Evolutionary conservation across 225 moss, liverwort and hornwort genomes (phyloP), one percentile per base, ranked within the genome.

Genomic region (Antitrichia curtipendula): DNA sequence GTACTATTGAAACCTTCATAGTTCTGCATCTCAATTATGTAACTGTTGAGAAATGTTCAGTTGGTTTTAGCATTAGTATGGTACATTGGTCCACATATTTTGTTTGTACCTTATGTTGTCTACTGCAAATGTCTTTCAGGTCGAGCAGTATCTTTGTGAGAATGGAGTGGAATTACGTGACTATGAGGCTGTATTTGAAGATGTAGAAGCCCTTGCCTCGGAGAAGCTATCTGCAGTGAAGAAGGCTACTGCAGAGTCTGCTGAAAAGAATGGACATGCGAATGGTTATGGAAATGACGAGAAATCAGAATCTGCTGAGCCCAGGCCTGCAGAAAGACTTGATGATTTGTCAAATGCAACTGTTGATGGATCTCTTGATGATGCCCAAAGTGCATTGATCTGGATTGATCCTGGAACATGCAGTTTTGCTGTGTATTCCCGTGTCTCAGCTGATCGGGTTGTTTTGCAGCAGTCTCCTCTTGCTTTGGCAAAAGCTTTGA

Each of bases 351-450:
- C 91, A 80, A 86, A 79, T 73, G 84, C 80, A 57, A 68, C 78
- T 52, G 79, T 60, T 56, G 80, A 78, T 81, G 89, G 83, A 66
- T 54, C 87, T 41, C 36, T 88, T 81, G 78, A 82, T 86, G 84
- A 56, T 83, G 84, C 78, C 25, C 86, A 82, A 74, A 83, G 78
- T 89, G 81, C 88, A 83, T 90, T 93, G 50, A 90, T 94, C 80
- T 96, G 96, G 96, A 86, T 96, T 72, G 96, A 96, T 87, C 92
- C 94, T 86, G 95, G 90, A 82, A 95, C 96, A 57, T 96, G 96
- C 90, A 95, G 96, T 89, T 95, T 90, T 76, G 91, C 92, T 77
- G 90, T 96, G 69, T 96, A 95, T 88, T 90, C 93, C 80, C 91
- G 91, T 83, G 84, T 94, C 74, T 83, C 91, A 87, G 90, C 90